Percentiles rank a stretch among this genome's conserved stretches.
Conservation (phyloP, 305 asterid genomes). For the Caryopteris hybrid region DNA sequence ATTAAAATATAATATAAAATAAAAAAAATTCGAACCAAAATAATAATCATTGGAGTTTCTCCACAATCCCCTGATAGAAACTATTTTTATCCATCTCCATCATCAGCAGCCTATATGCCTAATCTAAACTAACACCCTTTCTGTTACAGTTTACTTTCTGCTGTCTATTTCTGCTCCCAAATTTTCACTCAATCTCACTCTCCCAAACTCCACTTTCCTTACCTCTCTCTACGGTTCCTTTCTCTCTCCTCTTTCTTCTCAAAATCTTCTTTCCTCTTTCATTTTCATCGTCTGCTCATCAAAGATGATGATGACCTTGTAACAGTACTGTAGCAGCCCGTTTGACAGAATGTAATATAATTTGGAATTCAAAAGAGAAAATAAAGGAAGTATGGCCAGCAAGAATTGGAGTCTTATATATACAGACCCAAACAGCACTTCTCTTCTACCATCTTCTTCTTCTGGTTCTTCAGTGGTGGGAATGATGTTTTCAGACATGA, state of each 20-base stretch:
- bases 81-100: neutral
- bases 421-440: neutral
- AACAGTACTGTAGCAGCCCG: too few species aligned
- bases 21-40: too few species aligned
- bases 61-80: too few species aligned
- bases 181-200: conserved; percentile 10
- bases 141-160: conserved; percentile 21
- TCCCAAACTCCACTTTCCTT: neutral
- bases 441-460: conserved; percentile 6
- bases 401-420: neutral
- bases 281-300: neutral
- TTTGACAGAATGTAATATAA: too few species aligned
- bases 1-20: too few species aligned
- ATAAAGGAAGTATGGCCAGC: neutral
- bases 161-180: conserved; percentile 17
- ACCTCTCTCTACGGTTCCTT: too few species aligned
- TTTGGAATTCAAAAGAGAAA: neutral
- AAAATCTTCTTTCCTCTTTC: too few species aligned
- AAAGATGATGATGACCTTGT: too few species aligned
- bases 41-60: too few species aligned
- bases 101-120: conserved; percentile 4
- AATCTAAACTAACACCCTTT: conserved; percentile 13
- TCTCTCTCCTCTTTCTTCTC: too few species aligned
- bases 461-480: conserved; percentile 39
- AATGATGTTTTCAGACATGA: conserved; percentile 34